These are phyloP conservation scores for Ambispora gerdemannii DNA, from an alignment of 192 early-diverging fungal genomes.

Conservation along the genomic window DNA sequence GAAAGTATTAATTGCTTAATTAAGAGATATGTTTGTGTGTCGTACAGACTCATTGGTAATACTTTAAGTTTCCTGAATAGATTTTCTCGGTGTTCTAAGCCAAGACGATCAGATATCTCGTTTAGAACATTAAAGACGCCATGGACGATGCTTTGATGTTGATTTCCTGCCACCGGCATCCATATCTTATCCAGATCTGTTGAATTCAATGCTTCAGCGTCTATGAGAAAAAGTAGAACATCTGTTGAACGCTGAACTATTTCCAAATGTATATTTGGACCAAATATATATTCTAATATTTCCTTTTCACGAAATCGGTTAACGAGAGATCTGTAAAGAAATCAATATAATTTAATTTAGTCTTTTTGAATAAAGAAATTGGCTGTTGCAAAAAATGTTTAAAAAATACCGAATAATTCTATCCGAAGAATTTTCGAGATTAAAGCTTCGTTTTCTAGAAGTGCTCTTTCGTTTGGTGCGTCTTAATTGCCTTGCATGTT, in stretches of 20 bases:
- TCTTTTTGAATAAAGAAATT: not conserved
- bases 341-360: not conserved
- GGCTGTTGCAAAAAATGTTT: too few species aligned
- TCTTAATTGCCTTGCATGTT: constrained; percentile 34
- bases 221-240: constrained; percentile 42
- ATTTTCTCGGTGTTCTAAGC: constrained; percentile 35
- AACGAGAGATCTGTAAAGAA: constrained; percentile 34
- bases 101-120: constrained; percentile 38
- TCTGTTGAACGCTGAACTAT: constrained; percentile 47
- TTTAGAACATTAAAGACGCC: constrained; percentile 47
- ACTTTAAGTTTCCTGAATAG: constrained; percentile 42
- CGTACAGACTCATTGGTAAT: constrained; percentile 37
- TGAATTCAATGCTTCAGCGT: constrained; percentile 37
- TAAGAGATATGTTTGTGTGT: constrained; percentile 31
- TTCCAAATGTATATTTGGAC: constrained; percentile 48
- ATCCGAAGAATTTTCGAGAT: constrained; percentile 22
- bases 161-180: constrained; percentile 46
- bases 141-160: constrained; percentile 47
- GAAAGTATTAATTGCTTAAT: constrained; percentile 13
- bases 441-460: constrained; percentile 34
- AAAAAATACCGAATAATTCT: constrained; percentile 22
- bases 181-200: constrained; percentile 45
- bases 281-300: constrained; percentile 47
- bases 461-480: constrained; percentile 35
- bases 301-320: constrained; percentile 36